Evolutionary conservation across 768 basidiomycete species (phyloP), one percentile per base, ranked within the genome.

Genomic region (Auriculariales sp.): DNA sequence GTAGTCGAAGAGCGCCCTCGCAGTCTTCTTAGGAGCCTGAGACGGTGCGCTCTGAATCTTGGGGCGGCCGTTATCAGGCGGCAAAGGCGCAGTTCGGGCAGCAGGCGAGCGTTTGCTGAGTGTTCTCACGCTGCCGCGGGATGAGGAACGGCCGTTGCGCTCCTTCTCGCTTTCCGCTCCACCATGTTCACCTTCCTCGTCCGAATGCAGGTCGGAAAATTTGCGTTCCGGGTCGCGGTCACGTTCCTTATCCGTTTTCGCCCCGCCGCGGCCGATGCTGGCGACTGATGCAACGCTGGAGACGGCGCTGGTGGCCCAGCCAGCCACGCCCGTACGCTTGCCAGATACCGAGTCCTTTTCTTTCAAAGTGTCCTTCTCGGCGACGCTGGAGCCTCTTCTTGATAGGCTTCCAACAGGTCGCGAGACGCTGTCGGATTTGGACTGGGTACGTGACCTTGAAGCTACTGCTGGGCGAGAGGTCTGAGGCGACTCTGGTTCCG

Each of bases 1-100:
- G 62, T 89, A 93, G 61, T 85, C 83, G 59, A 83, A 78, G 55
- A 84, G 57, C 0, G 87, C 89, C 39, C 77, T 73, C 47, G 84
- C 82, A 11, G 76, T 46, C 45, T 65, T 68, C 42, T 51, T 49
- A 54, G 54, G 51, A 31, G 49, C 48, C 29, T 55, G 54, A 27
- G 11, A 51, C 49, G 15, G 55, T 50, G 4, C 58, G 57, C 12
- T 54, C 47, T 7, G 56, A 55, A 28, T 27, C 11, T 24, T 24
- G 33, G 25, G 6, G 54, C 28, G 36, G 24, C 10, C 35, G n/a
- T 15, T 6, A 22, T n/a, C 35, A 0, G 39, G 39, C 39, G 39
- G 39, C 7, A 44, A 25, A 19, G 39, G 39, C 22, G 22, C 39
- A 19, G 5, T 44, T 19, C 39, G 39, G 22, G 39, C 22, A 19